Evolutionary conservation across 2,329 filamentous ascomycete species (phyloP), one percentile per base, ranked within the genome.

Genomic region (Leptodontidium sp.): DNA sequence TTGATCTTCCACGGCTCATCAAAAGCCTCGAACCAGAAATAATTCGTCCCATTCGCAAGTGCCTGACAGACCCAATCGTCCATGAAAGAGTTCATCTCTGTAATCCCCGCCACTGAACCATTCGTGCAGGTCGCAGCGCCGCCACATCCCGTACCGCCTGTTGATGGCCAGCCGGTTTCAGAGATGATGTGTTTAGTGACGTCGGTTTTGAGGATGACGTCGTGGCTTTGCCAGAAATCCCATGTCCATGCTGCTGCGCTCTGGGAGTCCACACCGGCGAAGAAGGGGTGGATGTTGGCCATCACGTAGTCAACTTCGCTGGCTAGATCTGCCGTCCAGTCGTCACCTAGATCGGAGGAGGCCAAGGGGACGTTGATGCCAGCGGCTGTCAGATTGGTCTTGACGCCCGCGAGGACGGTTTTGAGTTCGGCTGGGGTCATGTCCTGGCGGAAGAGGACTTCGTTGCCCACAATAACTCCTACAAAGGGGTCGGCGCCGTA

Each of bases 11-110:
- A 98, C 2, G 94, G 94, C 84, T 98, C 95, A 78, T 98, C 95
- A 78, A 98, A 98, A 11, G 94, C 93, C 78, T 94, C 93, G 79
- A 98, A 98, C 95, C 95, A 98, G 78, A 98, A 98, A 79, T 97
- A 98, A 73, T 97, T 90, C 1, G 94, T 98, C 57, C 90, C 91
- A 76, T 97, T 97, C 29, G 83, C 83, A 71, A 98, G 81, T 12
- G 92, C 90, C 63, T 88, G 85, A 79, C 95, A 98, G 0, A 98
- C 89, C 91, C 93, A 98, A 72, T 89, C 88, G 1, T 89, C 84
- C 88, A 98, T 90, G 76, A 98, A 94, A n/a, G 83, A 84, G 78
- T 98, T 98, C 83, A 98, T 84, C 78, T 94, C 88, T 21, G 88
- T 82, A 55, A 98, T 85, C 26, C 93, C 91, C 0, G 94, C 95